phyloP scores from a whole-genome alignment of 768 basidiomycete genomes.

The Pisolithus orientalis region DNA sequence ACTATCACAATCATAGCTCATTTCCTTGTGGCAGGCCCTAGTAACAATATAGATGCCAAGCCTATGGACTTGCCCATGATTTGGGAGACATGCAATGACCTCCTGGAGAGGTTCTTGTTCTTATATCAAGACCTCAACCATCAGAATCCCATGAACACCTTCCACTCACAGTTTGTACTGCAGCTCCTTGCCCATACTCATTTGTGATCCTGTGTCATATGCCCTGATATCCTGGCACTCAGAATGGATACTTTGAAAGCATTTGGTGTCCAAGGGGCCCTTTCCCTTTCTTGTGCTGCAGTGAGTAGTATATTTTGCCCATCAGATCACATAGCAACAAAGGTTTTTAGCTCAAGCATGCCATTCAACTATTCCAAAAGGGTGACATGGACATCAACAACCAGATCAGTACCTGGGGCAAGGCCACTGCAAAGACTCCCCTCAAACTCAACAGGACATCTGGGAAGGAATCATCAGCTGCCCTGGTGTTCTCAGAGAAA shows the following conservation, averaged over 20 bases:
- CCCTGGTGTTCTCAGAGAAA: background rate
- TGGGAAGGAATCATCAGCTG: background rate
- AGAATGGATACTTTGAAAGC: too few relatives aligned
- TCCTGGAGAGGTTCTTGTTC: background rate
- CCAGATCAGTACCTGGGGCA: background rate
- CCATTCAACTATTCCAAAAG: background rate
- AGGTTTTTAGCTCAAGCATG: background rate
- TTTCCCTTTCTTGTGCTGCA: background rate
- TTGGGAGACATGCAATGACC: background rate
- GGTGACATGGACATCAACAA: background rate
- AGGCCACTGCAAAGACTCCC: background rate
- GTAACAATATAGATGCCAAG: too few relatives aligned
- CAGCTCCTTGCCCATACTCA: background rate
- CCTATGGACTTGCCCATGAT: too few relatives aligned
- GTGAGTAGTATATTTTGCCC: background rate
- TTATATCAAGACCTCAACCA: conserved; percentile 1
- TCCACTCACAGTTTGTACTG: background rate
- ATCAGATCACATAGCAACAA: background rate
- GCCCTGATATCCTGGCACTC: too few relatives aligned
- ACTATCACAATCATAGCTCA: too few relatives aligned
- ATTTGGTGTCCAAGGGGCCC: background rate
- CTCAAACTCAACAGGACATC: background rate
- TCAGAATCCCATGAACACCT: background rate
- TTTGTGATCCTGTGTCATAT: too few relatives aligned
- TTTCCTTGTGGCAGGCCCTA: too few relatives aligned